Evolutionary conservation across 2,329 filamentous ascomycete species (phyloP).

Genomic region (Drechslerella dactyloides): DNA sequence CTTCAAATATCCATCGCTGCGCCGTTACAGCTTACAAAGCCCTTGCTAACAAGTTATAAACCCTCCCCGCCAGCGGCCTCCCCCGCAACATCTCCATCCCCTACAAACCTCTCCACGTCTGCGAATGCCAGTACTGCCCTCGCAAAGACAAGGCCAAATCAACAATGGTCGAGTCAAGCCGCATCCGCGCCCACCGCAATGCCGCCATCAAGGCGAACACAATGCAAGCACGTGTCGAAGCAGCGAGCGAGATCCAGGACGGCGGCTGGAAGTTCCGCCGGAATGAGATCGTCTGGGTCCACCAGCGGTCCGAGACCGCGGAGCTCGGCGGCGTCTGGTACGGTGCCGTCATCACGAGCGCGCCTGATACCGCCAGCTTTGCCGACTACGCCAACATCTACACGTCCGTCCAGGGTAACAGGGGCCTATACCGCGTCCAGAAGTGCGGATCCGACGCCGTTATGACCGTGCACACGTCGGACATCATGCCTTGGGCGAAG

Average conservation of each 20-base stretch:
- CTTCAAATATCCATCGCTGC: not conserved
- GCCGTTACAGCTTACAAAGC: conserved; percentile 10
- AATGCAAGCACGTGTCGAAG: not conserved
- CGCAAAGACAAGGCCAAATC: conserved; percentile 11
- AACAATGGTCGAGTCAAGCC: not conserved
- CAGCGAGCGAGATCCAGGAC: conserved; percentile 16
- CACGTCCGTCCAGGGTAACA: conserved; percentile 10
- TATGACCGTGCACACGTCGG: conserved; percentile 20
- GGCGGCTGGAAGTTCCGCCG: conserved; percentile 41
- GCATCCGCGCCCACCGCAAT: not conserved
- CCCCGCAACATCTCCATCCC: conserved; percentile 14
- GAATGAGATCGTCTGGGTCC: conserved; percentile 29
- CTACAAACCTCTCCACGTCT: conserved; percentile 15
- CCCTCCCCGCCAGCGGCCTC: conserved; percentile 16
- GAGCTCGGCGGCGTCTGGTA: conserved; percentile 34
- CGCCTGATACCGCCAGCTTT: conserved; percentile 24
- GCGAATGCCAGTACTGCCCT: conserved; percentile 20
- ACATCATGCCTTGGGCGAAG: conserved; percentile 35
- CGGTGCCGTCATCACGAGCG: conserved; percentile 8
- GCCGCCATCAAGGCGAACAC: conserved; percentile 10
- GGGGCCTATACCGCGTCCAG: conserved; percentile 34
- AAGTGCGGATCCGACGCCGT: conserved; percentile 31
- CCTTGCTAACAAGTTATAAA: no score
- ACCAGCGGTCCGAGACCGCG: conserved; percentile 6
- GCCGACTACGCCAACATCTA: conserved; percentile 33